Percentiles rank a stretch among this genome's conserved stretches.
Conservation (phyloP, 371 early-diverging fungal genomes). For the Mortierella sp. region DNA sequence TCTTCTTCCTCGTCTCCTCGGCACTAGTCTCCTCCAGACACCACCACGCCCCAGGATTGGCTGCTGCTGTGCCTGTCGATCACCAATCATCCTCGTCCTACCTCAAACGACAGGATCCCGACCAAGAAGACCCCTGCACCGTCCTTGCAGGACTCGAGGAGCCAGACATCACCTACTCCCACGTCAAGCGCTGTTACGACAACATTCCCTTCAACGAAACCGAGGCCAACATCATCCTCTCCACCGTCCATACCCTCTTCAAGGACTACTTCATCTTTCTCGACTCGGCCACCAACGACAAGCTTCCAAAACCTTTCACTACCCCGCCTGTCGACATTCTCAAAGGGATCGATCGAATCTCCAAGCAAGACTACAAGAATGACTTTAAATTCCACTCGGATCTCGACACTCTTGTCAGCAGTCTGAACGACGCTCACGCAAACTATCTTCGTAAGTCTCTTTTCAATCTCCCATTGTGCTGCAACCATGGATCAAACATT, state of each 20-base stretch:
- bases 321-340: slow-evolving; percentile 33
- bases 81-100: not conserved
- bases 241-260: slow-evolving; percentile 31
- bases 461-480: not conserved
- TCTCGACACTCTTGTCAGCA: slow-evolving; percentile 27
- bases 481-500: not conserved
- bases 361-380: slow-evolving; percentile 34
- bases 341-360: slow-evolving; percentile 33
- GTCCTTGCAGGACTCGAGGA: slow-evolving; percentile 13
- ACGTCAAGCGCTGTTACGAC: slow-evolving; percentile 27
- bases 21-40: no score
- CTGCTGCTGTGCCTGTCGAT: not conserved
- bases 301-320: no score
- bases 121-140: slow-evolving; percentile 24
- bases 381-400: slow-evolving; percentile 53
- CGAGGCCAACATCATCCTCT: slow-evolving; percentile 26
- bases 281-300: slow-evolving; percentile 34
- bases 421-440: slow-evolving; percentile 47
- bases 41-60: not conserved
- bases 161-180: slow-evolving; percentile 22
- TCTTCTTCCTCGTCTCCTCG: no score
- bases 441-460: slow-evolving; percentile 29
- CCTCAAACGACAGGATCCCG: not conserved
- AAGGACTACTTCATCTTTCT: slow-evolving; percentile 47
- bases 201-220: slow-evolving; percentile 32